Evolutionary conservation across 495 filamentous ascomycete genomes (phyloP).

Genomic region (Daldinia decipiens): DNA sequence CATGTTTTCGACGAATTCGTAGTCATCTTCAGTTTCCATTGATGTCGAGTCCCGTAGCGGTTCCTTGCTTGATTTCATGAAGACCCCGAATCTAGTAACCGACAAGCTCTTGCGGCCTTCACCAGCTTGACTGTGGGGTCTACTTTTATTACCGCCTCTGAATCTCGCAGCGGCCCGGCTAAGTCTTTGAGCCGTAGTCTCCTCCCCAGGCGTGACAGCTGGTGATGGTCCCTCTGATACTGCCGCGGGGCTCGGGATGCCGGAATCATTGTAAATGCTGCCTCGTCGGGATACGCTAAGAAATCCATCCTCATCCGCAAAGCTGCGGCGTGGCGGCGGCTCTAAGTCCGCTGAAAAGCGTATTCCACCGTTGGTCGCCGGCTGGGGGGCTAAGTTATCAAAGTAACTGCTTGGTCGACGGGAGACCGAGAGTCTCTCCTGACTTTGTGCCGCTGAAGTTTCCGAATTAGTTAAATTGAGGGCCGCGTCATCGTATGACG

Average conservation of each 20-base stretch:
- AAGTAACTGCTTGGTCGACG: constrained; percentile 56
- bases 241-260: constrained; percentile 51
- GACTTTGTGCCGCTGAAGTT: constrained; percentile 35
- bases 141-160: constrained; percentile 67
- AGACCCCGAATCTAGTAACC: constrained; percentile 70
- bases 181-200: constrained; percentile 59
- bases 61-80: constrained; percentile 62
- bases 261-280: constrained; percentile 61
- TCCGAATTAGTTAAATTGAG: constrained; percentile 43
- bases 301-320: constrained; percentile 52
- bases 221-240: constrained; percentile 53
- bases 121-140: constrained; percentile 72
- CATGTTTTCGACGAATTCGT: constrained; percentile 56
- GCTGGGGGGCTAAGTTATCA: constrained; percentile 41
- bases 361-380: constrained; percentile 51
- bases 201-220: constrained; percentile 61
- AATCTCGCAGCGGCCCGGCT: constrained; percentile 70
- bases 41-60: constrained; percentile 50
- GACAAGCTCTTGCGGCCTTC: constrained; percentile 74
- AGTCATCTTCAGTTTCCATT: constrained; percentile 49
- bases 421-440: constrained; percentile 45
- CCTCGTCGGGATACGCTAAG: constrained; percentile 54
- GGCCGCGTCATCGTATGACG: constrained; percentile 66
- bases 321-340: constrained; percentile 45
- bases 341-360: constrained; percentile 56